Evolutionary conservation across 2,329 filamentous ascomycete species (phyloP).

Genomic region (Pezicula radicicola): DNA sequence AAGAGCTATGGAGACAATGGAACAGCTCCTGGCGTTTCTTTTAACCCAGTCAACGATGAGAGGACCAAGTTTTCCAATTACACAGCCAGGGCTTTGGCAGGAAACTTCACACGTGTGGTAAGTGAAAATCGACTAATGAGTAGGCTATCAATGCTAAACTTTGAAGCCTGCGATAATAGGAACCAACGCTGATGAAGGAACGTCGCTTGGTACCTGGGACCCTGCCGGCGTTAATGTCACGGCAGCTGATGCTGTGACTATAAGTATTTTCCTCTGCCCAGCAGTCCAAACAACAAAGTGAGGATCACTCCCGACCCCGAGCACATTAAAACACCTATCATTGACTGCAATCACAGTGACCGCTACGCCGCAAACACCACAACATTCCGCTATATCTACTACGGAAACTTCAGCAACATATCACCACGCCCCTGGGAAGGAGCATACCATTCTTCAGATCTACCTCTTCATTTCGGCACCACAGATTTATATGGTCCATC

Average conservation of each 20-base stretch:
- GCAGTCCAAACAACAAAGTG: slow-evolving; percentile 11
- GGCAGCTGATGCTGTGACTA: slow-evolving; percentile 3
- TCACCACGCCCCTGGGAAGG: slow-evolving; percentile 22
- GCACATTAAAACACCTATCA: neutral
- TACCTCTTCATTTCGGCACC: slow-evolving; percentile 28
- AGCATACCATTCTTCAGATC: slow-evolving; percentile 29
- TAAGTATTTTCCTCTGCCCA: slow-evolving; percentile 8
- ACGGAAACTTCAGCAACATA: slow-evolving; percentile 30
- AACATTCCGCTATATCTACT: slow-evolving; percentile 28
- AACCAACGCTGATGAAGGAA: slow-evolving; percentile 24
- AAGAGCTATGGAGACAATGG: slow-evolving; percentile 10
- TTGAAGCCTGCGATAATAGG: slow-evolving; percentile 23
- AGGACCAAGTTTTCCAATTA: slow-evolving; percentile 15
- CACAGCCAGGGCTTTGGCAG: slow-evolving; percentile 10
- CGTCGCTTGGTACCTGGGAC: slow-evolving; percentile 14
- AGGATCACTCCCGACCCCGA: neutral
- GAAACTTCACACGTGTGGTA: slow-evolving; percentile 17
- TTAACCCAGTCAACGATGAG: slow-evolving; percentile 16
- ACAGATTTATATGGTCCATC: slow-evolving; percentile 11
- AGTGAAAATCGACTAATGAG: neutral
- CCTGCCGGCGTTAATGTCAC: slow-evolving; percentile 10
- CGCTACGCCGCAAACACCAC: slow-evolving; percentile 8
- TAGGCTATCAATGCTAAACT: neutral
- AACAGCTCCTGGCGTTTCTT: slow-evolving; percentile 8
- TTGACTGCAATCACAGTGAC: neutral